A percentile compares a stretch with the other conserved stretches of the same genome.
These are phyloP conservation scores for Agroathelia rolfsii DNA, from an alignment of 1,284 basidiomycete genomes.

Conservation along the genomic window DNA sequence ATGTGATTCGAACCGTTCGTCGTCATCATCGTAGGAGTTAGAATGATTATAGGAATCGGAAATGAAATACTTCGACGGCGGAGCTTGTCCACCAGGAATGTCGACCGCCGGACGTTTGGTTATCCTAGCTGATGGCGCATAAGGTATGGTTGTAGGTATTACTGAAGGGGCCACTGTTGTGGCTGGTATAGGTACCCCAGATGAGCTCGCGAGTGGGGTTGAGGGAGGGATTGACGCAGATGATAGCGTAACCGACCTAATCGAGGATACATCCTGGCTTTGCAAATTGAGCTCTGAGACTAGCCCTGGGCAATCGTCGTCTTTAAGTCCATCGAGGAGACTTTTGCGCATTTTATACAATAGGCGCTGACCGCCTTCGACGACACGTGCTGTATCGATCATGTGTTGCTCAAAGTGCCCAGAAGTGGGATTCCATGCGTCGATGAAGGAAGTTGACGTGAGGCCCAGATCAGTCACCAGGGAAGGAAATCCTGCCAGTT, in stretches of 20 bases:
- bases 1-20: too few species aligned
- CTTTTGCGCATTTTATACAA: conserved; percentile 49
- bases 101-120: too few species aligned
- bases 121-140: too few species aligned
- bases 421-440: conserved; percentile 43
- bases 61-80: too few species aligned
- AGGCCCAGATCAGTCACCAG: conserved; percentile 46
- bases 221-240: conserved; percentile 15
- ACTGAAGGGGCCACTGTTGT: too few species aligned
- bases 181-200: conserved; percentile 16
- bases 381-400: conserved; percentile 30
- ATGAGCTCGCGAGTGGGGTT: conserved; percentile 16
- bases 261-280: conserved; percentile 2
- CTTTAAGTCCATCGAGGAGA: conserved; percentile 43
- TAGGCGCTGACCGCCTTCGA: conserved; percentile 37
- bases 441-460: conserved; percentile 40
- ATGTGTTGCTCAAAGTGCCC: conserved; percentile 49
- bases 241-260: conserved; percentile 3
- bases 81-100: too few species aligned
- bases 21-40: too few species aligned
- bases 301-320: conserved; percentile 46
- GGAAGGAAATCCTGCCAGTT: conserved; percentile 39
- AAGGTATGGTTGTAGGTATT: too few species aligned
- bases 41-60: too few species aligned
- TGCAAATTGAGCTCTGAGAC: conserved; percentile 43